A percentile compares a stretch with the other conserved stretches of the same genome.
phyloP scores from a whole-genome alignment of 805 yeast genomes.

The Kazachstania taianensis region DNA sequence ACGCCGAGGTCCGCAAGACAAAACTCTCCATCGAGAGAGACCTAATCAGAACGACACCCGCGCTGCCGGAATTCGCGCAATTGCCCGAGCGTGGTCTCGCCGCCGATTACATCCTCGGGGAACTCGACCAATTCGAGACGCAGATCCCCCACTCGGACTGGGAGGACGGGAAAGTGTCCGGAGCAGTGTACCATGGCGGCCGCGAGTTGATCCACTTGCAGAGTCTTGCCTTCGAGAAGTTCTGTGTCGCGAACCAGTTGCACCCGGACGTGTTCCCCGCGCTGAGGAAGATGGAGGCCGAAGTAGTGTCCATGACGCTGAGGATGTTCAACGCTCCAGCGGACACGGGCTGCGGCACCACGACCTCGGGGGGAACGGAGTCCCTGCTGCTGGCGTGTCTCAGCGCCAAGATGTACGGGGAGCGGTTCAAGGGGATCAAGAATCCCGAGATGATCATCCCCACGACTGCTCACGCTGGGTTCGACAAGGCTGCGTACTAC shows the following conservation, averaged over 20 bases:
- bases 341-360: constrained; percentile 52
- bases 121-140: constrained; percentile 39
- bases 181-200: constrained; percentile 97
- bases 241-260: constrained; percentile 82
- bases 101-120: constrained; percentile 35
- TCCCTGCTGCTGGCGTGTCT: constrained; percentile 78
- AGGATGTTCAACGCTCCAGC: constrained; percentile 72
- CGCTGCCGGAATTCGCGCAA: constrained; percentile 33
- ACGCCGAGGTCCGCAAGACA: constrained; percentile 45
- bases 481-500: constrained; percentile 85
- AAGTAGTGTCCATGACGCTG: constrained; percentile 85
- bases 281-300: constrained; percentile 91
- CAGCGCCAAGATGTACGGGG: constrained; percentile 76
- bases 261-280: constrained; percentile 98
- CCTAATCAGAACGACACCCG: constrained; percentile 45
- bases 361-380: constrained; percentile 94
- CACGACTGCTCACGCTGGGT: constrained; percentile 84
- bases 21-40: constrained; percentile 42
- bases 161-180: constrained; percentile 80
- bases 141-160: constrained; percentile 60
- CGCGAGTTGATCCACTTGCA: constrained; percentile 65
- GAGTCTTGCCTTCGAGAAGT: constrained; percentile 62
- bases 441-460: constrained; percentile 88
- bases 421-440: constrained; percentile 44
- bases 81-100: constrained; percentile 56